Base-by-base conservation (phyloP, 352 stramenopile genomes). In the Phytopythium helicoides region DNA sequence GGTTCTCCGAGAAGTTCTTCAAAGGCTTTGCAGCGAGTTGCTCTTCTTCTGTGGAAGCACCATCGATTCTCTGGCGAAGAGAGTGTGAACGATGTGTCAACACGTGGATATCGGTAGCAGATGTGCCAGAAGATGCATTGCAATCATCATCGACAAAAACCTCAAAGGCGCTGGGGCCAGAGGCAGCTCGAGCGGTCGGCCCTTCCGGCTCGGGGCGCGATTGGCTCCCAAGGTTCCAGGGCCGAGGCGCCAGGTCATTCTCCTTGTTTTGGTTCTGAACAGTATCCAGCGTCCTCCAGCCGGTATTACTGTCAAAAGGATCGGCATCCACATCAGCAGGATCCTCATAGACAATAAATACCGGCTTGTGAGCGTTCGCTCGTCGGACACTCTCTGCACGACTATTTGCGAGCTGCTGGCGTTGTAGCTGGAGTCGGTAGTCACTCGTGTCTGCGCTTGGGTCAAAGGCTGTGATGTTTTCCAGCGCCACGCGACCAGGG, bases 261-360 rank as follows among this genome's bases (percentile, higher is more conserved):
- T 92, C 82, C 35, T 92, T 92, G 69, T 92, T 83, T 68, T 91
- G 82, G 22, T 91, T 69, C 14, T 73, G 68, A 46, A 68, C 46
- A 7, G 80, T 85, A 53, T 71, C 68, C 25, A 92, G 70, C 39
- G 73, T 81, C 60, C 71, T 80, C 82, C 82, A 92, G 58, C 84
- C 66, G 73, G 66, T 58, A 67, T 68, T 77, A 56, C 69, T 62
- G 26, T 71, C 63, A 71, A 89, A 77, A 41, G 66, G 53, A 74
- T 92, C 81, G 38, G 78, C 58, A 52, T 83, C 65, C 22, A 60
- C 60, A 19, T 60, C 68, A 55, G 53, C 53, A 67, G 74, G 76
- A 55, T 92, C 81, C 65, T 92, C 78, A 54, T 89, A 92, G 45
- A 92, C 68, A 48, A 62, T 73, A 86, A 92, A 92, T 86, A 89